Percentiles rank a stretch among this genome's conserved stretches.
Evolutionary conservation across 306 rosid species (phyloP).

Genomic region (Medicago arabica): DNA sequence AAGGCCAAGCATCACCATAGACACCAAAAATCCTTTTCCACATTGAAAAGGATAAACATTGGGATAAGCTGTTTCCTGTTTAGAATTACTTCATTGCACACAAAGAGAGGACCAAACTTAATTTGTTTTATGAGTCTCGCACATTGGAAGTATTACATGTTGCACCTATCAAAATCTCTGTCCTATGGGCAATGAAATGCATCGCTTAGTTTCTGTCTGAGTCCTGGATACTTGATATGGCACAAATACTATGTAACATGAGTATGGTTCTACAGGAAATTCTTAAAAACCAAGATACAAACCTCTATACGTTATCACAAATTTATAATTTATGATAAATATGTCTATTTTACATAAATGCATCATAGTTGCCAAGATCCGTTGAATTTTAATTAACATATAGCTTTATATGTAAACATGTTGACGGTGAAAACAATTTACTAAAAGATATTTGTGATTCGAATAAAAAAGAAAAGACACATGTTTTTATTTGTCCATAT

Average conservation of each 20-base stretch:
- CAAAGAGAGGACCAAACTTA: neutral
- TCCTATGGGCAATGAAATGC: conserved; percentile 26
- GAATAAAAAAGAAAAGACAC: neutral
- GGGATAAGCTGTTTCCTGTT: neutral
- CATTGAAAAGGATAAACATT: neutral
- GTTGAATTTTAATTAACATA: neutral
- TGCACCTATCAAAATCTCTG: neutral
- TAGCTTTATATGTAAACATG: neutral
- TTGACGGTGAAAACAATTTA: neutral
- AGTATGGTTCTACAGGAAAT: neutral
- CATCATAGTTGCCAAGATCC: neutral
- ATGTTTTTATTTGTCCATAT: neutral
- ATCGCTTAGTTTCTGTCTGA: too few species aligned
- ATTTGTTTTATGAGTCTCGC: conserved; percentile 1
- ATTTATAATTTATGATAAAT: neutral
- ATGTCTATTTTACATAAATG: neutral
- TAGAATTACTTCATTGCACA: neutral
- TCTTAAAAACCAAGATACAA: neutral
- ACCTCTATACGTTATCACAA: neutral
- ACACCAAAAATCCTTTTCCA: neutral
- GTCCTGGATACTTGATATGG: neutral
- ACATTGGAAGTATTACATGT: neutral
- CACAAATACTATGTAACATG: neutral
- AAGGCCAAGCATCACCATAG: neutral
- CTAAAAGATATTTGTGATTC: neutral